Evolutionary conservation across 2,329 filamentous ascomycete species (phyloP), one percentile per base, ranked within the genome.

Genomic region (Parascedosporium putredinis): DNA sequence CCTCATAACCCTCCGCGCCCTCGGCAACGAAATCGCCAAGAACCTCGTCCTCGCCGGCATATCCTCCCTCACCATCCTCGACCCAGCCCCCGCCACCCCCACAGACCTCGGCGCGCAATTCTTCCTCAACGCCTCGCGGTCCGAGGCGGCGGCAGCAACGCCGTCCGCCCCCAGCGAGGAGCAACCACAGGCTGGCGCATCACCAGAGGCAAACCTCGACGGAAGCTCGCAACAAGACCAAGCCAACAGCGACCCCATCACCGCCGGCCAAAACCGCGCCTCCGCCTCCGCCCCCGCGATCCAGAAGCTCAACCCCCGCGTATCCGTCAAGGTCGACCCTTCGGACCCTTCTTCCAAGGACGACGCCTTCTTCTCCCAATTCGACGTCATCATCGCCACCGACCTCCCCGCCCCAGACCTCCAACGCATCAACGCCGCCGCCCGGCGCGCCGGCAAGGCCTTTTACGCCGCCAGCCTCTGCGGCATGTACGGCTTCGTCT

Each of bases 31-130:
- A 68, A 85, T 97, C 50, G 90, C 93, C 55, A 98, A 98, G 73
- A 98, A 97, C 63, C 82, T 98, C 20, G 91, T 96, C 16, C 80
- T 98, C 2, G 90, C 93, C 20, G 93, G 93, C 52, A 86, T 98
- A 59, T 86, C 86, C 51, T 91, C 88, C 27, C 75, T 98, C 53
- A 97, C 91, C 14, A 81, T 98, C 50, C 74, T 93, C 52, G 93
- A 98, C 67, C 78, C 86, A 59, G 81, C 84, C 50, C 54, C 69
- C 8, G 85, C 95, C 50, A 84, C 79, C 1, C 83, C 90, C 59
- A 79, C 84, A 47, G 91, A 97, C 63, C 71, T 95, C 2, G 87
- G 85, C 34, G 78, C 84, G 14, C 84, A 89, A 57, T 91, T 97
- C 70, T 87, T 97, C 65, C 69, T 97, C 48, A 77, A 74, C 5